These are phyloP conservation scores for Panicum miliaceum DNA, from an alignment of 176 grass and related monocot genomes.

Conservation along the genomic window DNA sequence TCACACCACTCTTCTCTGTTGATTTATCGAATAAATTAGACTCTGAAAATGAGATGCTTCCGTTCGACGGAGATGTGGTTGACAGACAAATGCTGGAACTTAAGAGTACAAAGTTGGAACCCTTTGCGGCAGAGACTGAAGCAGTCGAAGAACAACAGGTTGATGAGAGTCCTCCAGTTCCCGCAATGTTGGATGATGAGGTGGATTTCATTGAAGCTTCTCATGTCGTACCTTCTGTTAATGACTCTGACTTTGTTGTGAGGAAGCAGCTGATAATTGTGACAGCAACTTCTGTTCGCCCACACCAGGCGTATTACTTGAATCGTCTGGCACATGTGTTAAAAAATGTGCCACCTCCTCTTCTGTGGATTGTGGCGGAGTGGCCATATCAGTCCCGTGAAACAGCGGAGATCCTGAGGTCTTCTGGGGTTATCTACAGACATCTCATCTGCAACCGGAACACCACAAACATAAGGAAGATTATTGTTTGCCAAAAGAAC, in stretches of 20 bases:
- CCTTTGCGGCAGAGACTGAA: constrained; percentile 47
- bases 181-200: constrained; percentile 60
- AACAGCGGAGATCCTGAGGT: constrained; percentile 83
- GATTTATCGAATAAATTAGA: constrained; percentile 64
- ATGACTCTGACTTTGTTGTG: constrained; percentile 49
- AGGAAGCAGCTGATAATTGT: constrained; percentile 87
- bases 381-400: constrained; percentile 77
- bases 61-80: constrained; percentile 45
- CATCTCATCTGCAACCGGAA: constrained; percentile 89
- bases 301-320: constrained; percentile 85
- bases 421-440: constrained; percentile 90
- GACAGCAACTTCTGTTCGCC: constrained; percentile 82
- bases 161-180: constrained; percentile 51
- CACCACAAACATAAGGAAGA: constrained; percentile 69
- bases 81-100: constrained; percentile 46
- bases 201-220: constrained; percentile 49
- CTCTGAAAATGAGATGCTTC: constrained; percentile 52
- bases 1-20: constrained; percentile 75
- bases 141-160: constrained; percentile 28
- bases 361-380: constrained; percentile 91
- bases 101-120: constrained; percentile 39
- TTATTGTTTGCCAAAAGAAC: constrained; percentile 82
- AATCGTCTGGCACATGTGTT: constrained; percentile 79
- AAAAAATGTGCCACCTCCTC: constrained; percentile 63
- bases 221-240: constrained; percentile 30